Base-by-base conservation (phyloP, 2,329 filamentous ascomycete species). In the Sclerotinia trifoliorum region DNA sequence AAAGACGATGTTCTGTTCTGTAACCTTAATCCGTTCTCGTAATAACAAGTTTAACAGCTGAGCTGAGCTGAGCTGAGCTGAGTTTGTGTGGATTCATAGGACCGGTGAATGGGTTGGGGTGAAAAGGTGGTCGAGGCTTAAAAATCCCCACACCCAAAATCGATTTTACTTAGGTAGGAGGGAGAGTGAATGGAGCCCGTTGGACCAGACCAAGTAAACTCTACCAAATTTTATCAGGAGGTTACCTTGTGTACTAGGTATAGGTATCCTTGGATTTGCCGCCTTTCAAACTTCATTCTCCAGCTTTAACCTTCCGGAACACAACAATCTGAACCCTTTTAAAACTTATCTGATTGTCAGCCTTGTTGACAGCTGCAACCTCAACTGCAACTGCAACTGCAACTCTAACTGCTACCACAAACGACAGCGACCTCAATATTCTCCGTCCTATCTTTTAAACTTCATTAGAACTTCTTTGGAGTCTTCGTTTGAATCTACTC, bases 281-380 rank as follows among this genome's bases (percentile, higher is more conserved):
- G 39, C 24, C 39, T 63, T 42, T 63, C n/a, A 51, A 49, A 39
- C 29, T 48, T 61, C 44, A 48, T 26, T 42, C 57, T 48, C 57
- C 57, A 60, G 57, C 57, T 61, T 48, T 24, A 35, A 35, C 6
- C 15, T 49, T 21, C 57, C 57, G 17, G 46, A 46, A 48, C 42
- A 61, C 48, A 46, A 46, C 57, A 60, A 29, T 13, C 24, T 48
- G 57, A 61, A 61, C 57, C 44, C 57, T 48, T 44, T 48, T 5
- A 48, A 35, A 49, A 62, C 58, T 24, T 63, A 39, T 52, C 60
- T 26, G 46, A 51, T 63, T 42, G 60, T 63, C 60, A 52, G 60
- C 60, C 60, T 63, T 51, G 39, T 63, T 63, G 60, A 51, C 60
- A 63, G 51, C 60, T 26, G 46, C n/a, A 39, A 26, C 32, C 13